Base-by-base conservation (phyloP, 169 alveolate species). In the Plasmodium knowlesi region DNA sequence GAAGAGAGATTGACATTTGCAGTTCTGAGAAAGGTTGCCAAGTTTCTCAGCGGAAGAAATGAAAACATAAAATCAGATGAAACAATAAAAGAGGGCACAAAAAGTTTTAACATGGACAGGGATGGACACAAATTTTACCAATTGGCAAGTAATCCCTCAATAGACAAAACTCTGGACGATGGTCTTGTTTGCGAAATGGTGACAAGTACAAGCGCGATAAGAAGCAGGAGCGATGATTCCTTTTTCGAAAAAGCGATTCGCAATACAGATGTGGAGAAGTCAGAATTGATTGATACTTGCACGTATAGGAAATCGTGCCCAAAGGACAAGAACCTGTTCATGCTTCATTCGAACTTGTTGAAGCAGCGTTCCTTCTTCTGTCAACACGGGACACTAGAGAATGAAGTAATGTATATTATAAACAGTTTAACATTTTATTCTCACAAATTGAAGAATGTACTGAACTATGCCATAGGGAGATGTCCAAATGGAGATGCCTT, bases 341-440 rank as follows among this genome's bases (percentile, higher is more conserved):
- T 85, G 70, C 79, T 85, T 85, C 53, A 70, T 8, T 14, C 82
- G 46, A 85, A 74, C 43, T 2, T 85, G 43, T 30, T 85, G 39
- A 67, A 74, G 22, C 84, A 85, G 79, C 86, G 85, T 14, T 85
- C 85, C 12, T 54, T 85, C 41, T 73, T 85, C 79, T 39, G 9
- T 19, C 37, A 43, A 10, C 19, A 73, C 5, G 82, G 53, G 79
- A 76, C 79, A 22, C 28, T 16, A n/a, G 86, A 74, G 30, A 85
- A 54, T n/a, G 61, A 76, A 6, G 79, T 43, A 12, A n/a, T 30
- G 57, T 85, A 85, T 74, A 67, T 85, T 16, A 28, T 85, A 73
- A 85, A 74, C 79, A 34, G 81, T 41, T 73, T 85, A 14, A 30
- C 70, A 46, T 85, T 85, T 70, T 85, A 85, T 54, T 85, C 86